phyloP scores from a whole-genome alignment of 192 early-diverging fungal species.

The Coemansia pectinata region DNA sequence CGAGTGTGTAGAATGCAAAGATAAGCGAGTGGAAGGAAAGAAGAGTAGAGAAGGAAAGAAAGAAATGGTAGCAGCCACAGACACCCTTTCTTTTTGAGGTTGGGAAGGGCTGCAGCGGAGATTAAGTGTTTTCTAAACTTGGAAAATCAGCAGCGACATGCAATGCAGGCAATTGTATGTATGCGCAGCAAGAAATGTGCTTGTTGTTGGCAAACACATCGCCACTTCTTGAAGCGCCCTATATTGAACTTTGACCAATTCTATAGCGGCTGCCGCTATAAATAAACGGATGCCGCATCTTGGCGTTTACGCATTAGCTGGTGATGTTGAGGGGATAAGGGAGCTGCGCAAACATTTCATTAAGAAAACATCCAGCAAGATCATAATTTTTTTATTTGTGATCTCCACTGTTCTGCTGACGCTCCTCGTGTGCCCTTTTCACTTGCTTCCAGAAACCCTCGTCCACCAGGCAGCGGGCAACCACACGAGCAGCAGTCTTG shows the following conservation, averaged over 20 bases:
- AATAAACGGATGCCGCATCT: not conserved
- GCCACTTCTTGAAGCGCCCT: not conserved
- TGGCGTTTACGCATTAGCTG: not conserved
- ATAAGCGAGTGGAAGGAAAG: not conserved
- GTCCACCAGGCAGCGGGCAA: constrained; percentile 54
- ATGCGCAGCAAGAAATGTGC: not conserved
- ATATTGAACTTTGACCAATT: not conserved
- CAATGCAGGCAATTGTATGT: not conserved
- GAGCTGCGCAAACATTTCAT: not conserved
- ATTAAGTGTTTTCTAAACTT: not conserved
- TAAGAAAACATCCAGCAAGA: not conserved
- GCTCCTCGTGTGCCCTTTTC: constrained; percentile 14
- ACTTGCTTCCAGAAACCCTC: constrained; percentile 52
- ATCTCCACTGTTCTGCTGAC: not conserved
- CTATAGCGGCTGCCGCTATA: not conserved
- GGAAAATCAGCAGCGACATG: not conserved
- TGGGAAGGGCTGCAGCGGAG: not conserved
- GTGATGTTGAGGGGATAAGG: not conserved
- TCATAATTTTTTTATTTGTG: not conserved
- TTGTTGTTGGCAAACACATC: not conserved
- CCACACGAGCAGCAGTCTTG: constrained; percentile 53
- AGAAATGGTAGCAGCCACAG: not conserved
- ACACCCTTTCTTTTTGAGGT: not conserved
- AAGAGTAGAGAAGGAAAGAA: not conserved
- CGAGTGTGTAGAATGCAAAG: not conserved